Percentiles rank a stretch among this genome's conserved stretches.
Evolutionary conservation across 2,329 filamentous ascomycete genomes (phyloP).

Genomic region (Penicillium sp.): DNA sequence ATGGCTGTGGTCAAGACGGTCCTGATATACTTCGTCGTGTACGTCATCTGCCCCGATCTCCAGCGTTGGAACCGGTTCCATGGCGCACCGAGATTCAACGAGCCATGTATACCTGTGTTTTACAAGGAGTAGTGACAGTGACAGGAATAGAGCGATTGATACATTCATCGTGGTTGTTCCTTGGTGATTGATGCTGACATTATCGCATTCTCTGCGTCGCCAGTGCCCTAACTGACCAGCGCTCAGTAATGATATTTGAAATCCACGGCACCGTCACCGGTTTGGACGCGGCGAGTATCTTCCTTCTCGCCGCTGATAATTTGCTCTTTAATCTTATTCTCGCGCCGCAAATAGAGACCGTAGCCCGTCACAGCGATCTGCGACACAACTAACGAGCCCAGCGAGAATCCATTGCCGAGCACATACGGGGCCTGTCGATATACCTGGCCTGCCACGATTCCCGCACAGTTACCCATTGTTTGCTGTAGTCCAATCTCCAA

Average conservation of each 20-base stretch:
- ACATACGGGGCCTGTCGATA: slow-evolving; percentile 44
- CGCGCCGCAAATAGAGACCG: slow-evolving; percentile 49
- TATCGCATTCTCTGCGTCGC: too few species aligned
- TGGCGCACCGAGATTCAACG: background rate
- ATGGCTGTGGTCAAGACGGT: too few species aligned
- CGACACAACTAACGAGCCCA: slow-evolving; percentile 39
- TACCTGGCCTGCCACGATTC: slow-evolving; percentile 54
- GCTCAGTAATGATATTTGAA: slow-evolving; percentile 52
- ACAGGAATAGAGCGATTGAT: too few species aligned
- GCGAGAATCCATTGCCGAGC: slow-evolving; percentile 42
- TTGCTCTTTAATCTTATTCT: slow-evolving; percentile 47
- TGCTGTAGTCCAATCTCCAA: slow-evolving; percentile 53
- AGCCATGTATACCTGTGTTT: too few species aligned
- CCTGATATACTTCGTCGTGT: slow-evolving; percentile 6
- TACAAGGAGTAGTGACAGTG: too few species aligned
- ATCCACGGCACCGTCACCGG: slow-evolving; percentile 53
- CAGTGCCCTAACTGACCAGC: background rate
- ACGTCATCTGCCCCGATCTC: slow-evolving; percentile 11
- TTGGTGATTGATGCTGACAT: too few species aligned
- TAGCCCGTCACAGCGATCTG: slow-evolving; percentile 46
- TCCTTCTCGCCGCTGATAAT: slow-evolving; percentile 48
- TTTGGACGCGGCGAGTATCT: slow-evolving; percentile 51
- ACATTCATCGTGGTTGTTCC: too few species aligned
- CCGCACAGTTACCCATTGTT: slow-evolving; percentile 54
- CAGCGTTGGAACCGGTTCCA: slow-evolving; percentile 1